A percentile compares a stretch with the other conserved stretches of the same genome.
These are phyloP conservation scores for Flaveria linearis DNA, from an alignment of 129 eudicot genomes.

Conservation along the genomic window DNA sequence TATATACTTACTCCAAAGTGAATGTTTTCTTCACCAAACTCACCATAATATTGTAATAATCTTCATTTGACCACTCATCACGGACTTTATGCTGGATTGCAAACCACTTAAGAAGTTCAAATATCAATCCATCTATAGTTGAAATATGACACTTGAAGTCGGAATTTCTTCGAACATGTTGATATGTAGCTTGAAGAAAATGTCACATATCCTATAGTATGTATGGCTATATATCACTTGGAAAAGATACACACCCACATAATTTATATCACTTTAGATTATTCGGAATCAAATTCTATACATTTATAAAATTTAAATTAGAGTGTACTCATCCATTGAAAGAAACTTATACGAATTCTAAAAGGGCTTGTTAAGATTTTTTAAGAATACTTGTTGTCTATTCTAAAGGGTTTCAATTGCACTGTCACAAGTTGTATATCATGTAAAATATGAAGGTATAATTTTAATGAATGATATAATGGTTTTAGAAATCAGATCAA, in stretches of 20 bases:
- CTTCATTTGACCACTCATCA: constrained; percentile 21
- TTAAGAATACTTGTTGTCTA: too few relatives aligned
- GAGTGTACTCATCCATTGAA: too few relatives aligned
- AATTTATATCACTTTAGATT: neutral
- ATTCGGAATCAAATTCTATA: neutral
- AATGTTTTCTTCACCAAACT: constrained; percentile 30
- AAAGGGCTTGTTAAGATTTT: too few relatives aligned
- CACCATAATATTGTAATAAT: neutral
- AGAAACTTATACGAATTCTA: too few relatives aligned
- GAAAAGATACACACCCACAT: neutral
- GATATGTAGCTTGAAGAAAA: neutral
- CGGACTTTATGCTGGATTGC: neutral
- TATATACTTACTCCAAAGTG: neutral
- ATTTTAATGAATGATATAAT: too few relatives aligned
- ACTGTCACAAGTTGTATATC: too few relatives aligned
- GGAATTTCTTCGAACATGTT: neutral
- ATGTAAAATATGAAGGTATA: too few relatives aligned
- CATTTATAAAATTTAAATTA: neutral
- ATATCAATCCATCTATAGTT: neutral
- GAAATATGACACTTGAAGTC: neutral
- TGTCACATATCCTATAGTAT: neutral
- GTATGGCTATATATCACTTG: neutral
- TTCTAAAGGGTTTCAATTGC: too few relatives aligned
- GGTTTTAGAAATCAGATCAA: too few relatives aligned
- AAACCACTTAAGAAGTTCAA: neutral